phyloP scores from a whole-genome alignment of 2,329 filamentous ascomycete genomes.

The Exserohilum turcica region DNA sequence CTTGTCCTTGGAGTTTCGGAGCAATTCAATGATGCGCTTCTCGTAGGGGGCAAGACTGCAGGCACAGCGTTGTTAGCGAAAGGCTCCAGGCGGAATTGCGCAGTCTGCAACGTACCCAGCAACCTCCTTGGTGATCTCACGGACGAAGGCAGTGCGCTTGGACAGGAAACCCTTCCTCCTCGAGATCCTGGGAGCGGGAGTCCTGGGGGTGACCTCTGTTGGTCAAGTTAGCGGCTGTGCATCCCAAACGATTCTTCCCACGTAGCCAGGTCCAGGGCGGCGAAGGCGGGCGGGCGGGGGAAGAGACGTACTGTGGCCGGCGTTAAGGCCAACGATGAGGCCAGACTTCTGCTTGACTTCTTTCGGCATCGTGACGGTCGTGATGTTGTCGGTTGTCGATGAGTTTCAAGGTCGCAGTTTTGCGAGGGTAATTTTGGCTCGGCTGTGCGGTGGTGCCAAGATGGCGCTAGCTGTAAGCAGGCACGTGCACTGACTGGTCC shows the following conservation, averaged over 20 bases:
- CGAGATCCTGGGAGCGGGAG: constrained; percentile 56
- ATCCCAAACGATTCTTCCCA: constrained; percentile 14
- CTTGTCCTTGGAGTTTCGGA: constrained; percentile 99
- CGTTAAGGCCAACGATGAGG: constrained; percentile 66
- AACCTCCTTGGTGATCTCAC: constrained; percentile 98
- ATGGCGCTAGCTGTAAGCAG: constrained; percentile 25
- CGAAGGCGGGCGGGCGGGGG: constrained; percentile 20
- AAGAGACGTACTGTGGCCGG: constrained; percentile 66
- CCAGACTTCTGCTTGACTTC: constrained; percentile 60
- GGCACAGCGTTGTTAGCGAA: constrained; percentile 14
- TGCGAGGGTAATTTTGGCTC: constrained; percentile 26
- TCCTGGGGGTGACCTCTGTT: constrained; percentile 58
- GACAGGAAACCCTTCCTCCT: constrained; percentile 93
- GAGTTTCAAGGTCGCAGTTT: constrained; percentile 15
- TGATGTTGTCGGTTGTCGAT: constrained; percentile 42
- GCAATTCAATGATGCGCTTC: constrained; percentile 97
- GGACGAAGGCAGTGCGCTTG: constrained; percentile 96
- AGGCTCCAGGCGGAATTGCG: background rate
- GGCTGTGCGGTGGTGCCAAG: constrained; percentile 27
- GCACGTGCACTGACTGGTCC: constrained; percentile 11
- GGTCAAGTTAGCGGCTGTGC: constrained; percentile 32
- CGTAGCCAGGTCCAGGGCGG: constrained; percentile 16
- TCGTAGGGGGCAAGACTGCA: constrained; percentile 63
- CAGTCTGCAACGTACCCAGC: constrained; percentile 70
- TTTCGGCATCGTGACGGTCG: constrained; percentile 56